Percentiles rank a stretch among this genome's conserved stretches.
Evolutionary conservation across 805 yeast genomes (phyloP).

Genomic region (Nakazawaea anatomiae): DNA sequence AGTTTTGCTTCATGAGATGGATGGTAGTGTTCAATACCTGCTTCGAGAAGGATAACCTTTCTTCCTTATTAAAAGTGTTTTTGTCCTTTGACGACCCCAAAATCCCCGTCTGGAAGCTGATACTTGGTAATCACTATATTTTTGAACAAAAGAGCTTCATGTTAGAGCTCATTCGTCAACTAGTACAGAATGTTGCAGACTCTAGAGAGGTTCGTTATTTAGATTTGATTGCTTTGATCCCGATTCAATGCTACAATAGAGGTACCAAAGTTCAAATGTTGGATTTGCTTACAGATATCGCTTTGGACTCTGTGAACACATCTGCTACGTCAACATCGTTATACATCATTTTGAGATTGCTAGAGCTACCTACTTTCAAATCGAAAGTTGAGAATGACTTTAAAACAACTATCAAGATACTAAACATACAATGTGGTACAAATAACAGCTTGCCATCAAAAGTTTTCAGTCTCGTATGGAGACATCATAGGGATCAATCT

Average conservation of each 20-base stretch:
- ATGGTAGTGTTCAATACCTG: conserved; percentile 35
- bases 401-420: conserved; percentile 15
- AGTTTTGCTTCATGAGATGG: conserved; percentile 46
- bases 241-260: conserved; percentile 41
- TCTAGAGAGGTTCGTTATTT: neutral
- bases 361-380: conserved; percentile 47
- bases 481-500: conserved; percentile 32
- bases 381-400: conserved; percentile 44
- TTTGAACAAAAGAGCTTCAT: conserved; percentile 44
- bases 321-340: conserved; percentile 9
- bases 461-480: conserved; percentile 33
- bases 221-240: conserved; percentile 26
- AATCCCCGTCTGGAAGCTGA: conserved; percentile 13
- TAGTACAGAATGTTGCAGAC: conserved; percentile 1
- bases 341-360: conserved; percentile 30
- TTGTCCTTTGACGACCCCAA: conserved; percentile 15
- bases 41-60: conserved; percentile 25
- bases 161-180: conserved; percentile 13
- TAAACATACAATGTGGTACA: conserved; percentile 12
- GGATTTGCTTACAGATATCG: conserved; percentile 14
- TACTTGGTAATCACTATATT: conserved; percentile 32
- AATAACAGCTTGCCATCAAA: neutral
- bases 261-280: conserved; percentile 27
- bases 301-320: conserved; percentile 7
- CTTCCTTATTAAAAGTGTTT: conserved; percentile 22